Conservation (phyloP, 169 alveolate species). For the Cystoisospora suis region DNA sequence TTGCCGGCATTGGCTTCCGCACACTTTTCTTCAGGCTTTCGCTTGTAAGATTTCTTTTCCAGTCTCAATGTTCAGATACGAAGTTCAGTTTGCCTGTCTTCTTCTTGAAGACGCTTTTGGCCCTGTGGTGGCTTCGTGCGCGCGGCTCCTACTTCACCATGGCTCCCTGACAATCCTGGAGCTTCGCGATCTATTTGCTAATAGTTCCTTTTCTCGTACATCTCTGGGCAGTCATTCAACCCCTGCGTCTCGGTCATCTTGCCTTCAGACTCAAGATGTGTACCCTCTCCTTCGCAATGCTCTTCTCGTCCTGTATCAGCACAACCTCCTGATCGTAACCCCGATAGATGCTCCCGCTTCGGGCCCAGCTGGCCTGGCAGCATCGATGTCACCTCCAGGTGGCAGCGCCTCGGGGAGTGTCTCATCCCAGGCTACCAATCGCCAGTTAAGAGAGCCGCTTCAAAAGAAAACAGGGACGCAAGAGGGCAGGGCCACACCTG, state of each 20-base stretch:
- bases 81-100: slow-evolving; percentile 37
- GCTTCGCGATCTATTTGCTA: slow-evolving; percentile 42
- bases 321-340: slow-evolving; percentile 27
- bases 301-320: slow-evolving; percentile 50
- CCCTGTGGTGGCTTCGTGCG: slow-evolving; percentile 35
- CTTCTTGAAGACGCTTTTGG: slow-evolving; percentile 57
- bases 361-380: slow-evolving; percentile 22
- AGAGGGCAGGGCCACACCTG: neutral
- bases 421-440: neutral
- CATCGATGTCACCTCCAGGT: neutral
- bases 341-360: neutral
- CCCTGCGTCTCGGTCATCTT: neutral
- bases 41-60: neutral
- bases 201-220: neutral
- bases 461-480: neutral
- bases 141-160: slow-evolving; percentile 52
- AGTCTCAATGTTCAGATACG: slow-evolving; percentile 17
- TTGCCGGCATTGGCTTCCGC: neutral
- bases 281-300: slow-evolving; percentile 45
- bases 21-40: neutral
- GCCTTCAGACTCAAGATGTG: neutral
- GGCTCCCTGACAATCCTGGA: slow-evolving; percentile 51
- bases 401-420: neutral
- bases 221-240: neutral
- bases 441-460: neutral